phyloP scores from a whole-genome alignment of 1,139 yeast species.

The Saccharomyces hybrid region DNA sequence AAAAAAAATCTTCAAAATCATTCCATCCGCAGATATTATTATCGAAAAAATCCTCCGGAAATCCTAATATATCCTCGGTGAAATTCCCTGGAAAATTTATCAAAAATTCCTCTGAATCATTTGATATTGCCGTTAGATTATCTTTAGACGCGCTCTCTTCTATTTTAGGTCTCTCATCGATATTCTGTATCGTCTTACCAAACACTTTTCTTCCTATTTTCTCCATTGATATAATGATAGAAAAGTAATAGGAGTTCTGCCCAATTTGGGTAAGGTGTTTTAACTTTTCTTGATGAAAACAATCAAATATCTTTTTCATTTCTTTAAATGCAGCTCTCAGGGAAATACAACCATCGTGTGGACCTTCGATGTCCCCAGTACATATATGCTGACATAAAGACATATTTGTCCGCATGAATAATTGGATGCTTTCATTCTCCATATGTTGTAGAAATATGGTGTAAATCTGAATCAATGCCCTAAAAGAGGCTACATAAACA shows the following conservation, averaged over 20 bases:
- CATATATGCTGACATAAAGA: background rate
- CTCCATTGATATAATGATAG: slow-evolving; percentile 7
- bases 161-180: background rate
- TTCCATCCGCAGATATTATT: background rate
- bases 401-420: background rate
- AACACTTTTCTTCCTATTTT: slow-evolving; percentile 6
- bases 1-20: background rate
- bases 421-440: background rate
- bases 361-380: background rate
- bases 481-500: slow-evolving; percentile 6
- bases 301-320: slow-evolving; percentile 2
- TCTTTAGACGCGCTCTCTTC: background rate
- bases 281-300: slow-evolving; percentile 2
- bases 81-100: background rate
- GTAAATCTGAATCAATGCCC: slow-evolving; percentile 1
- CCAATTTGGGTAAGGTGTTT: slow-evolving; percentile 4
- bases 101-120: background rate
- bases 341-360: slow-evolving; percentile 7
- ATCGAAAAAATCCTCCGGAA: background rate
- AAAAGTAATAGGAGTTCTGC: slow-evolving; percentile 8
- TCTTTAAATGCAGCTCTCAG: slow-evolving; percentile 1
- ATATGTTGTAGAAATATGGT: background rate
- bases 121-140: background rate
- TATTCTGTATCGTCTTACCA: slow-evolving; percentile 1
- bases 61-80: background rate